Base-by-base conservation (phyloP, 805 yeast species). In the Candida coquimbonensis region DNA sequence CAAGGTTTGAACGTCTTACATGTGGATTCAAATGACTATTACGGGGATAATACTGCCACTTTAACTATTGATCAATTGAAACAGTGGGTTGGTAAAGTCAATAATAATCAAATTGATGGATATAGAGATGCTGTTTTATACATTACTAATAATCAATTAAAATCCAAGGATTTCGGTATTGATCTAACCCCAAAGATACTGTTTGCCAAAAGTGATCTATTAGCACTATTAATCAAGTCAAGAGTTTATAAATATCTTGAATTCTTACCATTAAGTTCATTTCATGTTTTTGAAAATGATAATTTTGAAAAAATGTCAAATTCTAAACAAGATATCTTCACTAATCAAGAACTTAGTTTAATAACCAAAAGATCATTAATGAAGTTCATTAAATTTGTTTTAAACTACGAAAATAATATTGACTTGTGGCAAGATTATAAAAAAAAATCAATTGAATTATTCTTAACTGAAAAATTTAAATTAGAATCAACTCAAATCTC, bases 1-100 rank as follows among this genome's bases (percentile, higher is more conserved):
- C 96, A 88, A 56, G 99, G 99, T n/a, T 80, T 93, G n/a, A 80
- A 76, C 52, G 97, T 93, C 9, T 69, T 93, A 38, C 99, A 93
- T 60, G 79, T 93, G 29, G 99, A 93, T 63, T 71, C 80, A 38
- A 84, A 89, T 59, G 74, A 79, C 27, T 83, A 87, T 61, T 93
- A 93, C 58, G 99, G 99, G 19, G 98, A 90, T 62, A 75, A 83
- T 33, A 75, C 83, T 42, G 89, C 97, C 7, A 86, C 96, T 3
- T 67, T 93, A 43, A 85, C 95, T 19, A 77, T 89, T 40, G 96
- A 88, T 53, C 96, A 93, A 64, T 65, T 89, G 50, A 82, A 81
- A 59, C 72, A 77, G 39, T 91, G 97, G 97, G 87, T 86, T 41
- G 72, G 73, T 51, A 74, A 76, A 42, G 89, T 87, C 13, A 87